Evolutionary conservation across 2,329 filamentous ascomycete species (phyloP), one percentile per base, ranked within the genome.

Genomic region (Thielaviopsis euricoi): DNA sequence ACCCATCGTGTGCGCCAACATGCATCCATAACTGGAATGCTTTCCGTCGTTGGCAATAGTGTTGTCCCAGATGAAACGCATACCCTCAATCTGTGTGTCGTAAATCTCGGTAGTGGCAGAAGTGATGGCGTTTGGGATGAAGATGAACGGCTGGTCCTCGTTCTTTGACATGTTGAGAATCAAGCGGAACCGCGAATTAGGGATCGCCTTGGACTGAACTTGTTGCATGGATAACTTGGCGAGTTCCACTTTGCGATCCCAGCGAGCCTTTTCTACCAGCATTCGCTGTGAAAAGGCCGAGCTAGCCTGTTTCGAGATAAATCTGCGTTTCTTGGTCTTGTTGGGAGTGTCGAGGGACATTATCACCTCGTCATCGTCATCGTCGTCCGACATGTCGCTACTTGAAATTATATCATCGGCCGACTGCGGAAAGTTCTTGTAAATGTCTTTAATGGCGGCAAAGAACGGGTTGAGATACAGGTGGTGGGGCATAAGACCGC

Each of bases 1-100:
- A 1, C 90, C 90, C 89, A 95, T 95, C 0, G 87, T 88, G 67
- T 95, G 89, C 6, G 89, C 86, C 21, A 95, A 74, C 13, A 95
- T 75, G 66, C 87, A 94, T 2, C 89, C 89, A 68, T 89, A 83
- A 19, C 76, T 75, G 6, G 58, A 60, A 19, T 55, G 52, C 10
- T 55, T 23, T 5, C 73, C 71, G 3, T 75, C 71, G 1, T 73
- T 77, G 33, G 77, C 75, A 6, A 91, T 79, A 51, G 95, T 73
- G 62, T 91, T 85, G 63, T 89, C 83, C 89, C 90, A 96, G 74
- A 96, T 79, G 69, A 95, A 95, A 12, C 84, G 83, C 21, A 95
- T 81, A 1, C 90, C 90, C 0, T 81, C 75, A 52, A 94, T 74
- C 66, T 96, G 90, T 68, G 95, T 88, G 9, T 81, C 74, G 64